Conservation (phyloP, 2,329 filamentous ascomycete genomes). For the Exophiala sideris region DNA sequence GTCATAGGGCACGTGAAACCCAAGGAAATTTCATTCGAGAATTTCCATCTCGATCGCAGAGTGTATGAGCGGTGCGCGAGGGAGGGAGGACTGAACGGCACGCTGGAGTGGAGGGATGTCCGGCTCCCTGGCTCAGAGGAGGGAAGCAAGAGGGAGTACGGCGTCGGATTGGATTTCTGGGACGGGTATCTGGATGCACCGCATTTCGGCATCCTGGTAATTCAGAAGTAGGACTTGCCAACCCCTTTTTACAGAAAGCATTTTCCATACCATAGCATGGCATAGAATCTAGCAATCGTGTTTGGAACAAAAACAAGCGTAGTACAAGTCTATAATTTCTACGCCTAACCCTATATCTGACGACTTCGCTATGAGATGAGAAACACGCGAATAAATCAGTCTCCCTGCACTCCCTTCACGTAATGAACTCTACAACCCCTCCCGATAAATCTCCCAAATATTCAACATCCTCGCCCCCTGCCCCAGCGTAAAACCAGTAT, state of each 20-base stretch:
- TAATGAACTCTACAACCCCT: conserved; percentile 21
- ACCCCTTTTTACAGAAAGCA: too few species aligned
- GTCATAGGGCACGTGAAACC: conserved; percentile 13
- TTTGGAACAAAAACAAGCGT: too few species aligned
- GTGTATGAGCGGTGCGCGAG: conserved; percentile 16
- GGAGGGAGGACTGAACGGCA: conserved; percentile 14
- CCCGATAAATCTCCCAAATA: conserved; percentile 48
- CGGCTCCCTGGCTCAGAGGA: conserved; percentile 9
- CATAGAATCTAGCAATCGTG: too few species aligned
- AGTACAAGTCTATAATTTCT: too few species aligned
- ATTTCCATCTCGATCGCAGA: conserved; percentile 13
- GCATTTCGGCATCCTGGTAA: conserved; percentile 14
- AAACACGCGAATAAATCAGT: too few species aligned
- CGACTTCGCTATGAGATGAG: too few species aligned
- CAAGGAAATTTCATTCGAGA: conserved; percentile 17
- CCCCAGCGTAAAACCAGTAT: conserved; percentile 49
- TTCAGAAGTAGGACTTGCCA: neutral
- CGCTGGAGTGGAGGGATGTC: conserved; percentile 11
- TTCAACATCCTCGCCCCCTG: conserved; percentile 52
- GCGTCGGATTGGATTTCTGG: conserved; percentile 7
- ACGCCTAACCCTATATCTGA: too few species aligned
- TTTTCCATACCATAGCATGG: too few species aligned
- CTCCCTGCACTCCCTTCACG: too few species aligned
- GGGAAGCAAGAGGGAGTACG: conserved; percentile 4
- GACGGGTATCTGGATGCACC: conserved; percentile 11